phyloP scores from a whole-genome alignment of 805 yeast species.

The Teunomyces lycoperdinae region DNA sequence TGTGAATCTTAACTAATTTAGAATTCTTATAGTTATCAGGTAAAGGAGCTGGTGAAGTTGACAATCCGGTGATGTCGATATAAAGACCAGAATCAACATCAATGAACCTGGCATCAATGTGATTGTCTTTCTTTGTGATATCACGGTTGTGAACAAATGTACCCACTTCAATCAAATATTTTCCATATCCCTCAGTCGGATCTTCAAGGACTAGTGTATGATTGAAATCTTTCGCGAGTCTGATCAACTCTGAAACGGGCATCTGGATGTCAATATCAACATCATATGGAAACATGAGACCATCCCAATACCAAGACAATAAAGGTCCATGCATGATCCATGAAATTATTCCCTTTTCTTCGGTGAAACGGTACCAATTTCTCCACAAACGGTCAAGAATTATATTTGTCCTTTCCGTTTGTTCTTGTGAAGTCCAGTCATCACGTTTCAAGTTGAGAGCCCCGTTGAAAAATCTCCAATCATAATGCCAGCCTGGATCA shows the following conservation, averaged over 20 bases:
- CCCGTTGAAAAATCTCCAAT: conserved; percentile 27
- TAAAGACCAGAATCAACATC: conserved; percentile 47
- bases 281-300: conserved; percentile 29
- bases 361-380: conserved; percentile 24
- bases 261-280: conserved; percentile 29
- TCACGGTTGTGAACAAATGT: conserved; percentile 17
- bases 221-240: conserved; percentile 18
- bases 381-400: conserved; percentile 21
- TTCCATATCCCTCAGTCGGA: conserved; percentile 51
- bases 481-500: conserved; percentile 25
- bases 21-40: conserved; percentile 16
- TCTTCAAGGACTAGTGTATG: conserved; percentile 24
- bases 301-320: conserved; percentile 30
- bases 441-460: conserved; percentile 15
- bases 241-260: conserved; percentile 24
- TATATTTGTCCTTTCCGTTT: conserved; percentile 14
- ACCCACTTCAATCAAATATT: conserved; percentile 43
- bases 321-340: conserved; percentile 30
- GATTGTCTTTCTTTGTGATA: conserved; percentile 29
- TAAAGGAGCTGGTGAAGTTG: conserved; percentile 28
- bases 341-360: conserved; percentile 23
- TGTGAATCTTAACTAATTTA: conserved; percentile 11
- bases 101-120: conserved; percentile 54
- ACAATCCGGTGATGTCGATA: conserved; percentile 42
- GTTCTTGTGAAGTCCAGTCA: conserved; percentile 27